These are phyloP conservation scores for Salicornia ramosissima DNA, from an alignment of 148 eudicot genomes.

Conservation along the genomic window DNA sequence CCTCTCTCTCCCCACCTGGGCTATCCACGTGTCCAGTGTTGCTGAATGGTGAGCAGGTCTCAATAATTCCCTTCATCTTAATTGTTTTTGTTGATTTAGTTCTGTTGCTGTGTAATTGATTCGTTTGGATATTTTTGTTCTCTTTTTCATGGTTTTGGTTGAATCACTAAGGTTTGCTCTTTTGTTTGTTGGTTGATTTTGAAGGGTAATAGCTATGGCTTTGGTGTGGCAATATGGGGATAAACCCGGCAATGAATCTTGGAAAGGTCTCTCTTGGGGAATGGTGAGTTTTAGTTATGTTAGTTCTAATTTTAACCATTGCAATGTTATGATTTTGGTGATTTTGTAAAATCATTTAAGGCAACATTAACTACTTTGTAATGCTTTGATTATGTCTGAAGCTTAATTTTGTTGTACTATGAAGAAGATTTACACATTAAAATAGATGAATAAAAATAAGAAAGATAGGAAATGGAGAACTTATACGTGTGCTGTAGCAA, in stretches of 20 bases:
- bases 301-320: not conserved
- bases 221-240: conserved; percentile 90
- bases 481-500: too few relatives aligned
- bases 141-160: too few relatives aligned
- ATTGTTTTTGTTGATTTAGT: too few relatives aligned
- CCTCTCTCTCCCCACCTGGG: conserved; percentile 93
- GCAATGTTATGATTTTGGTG: not conserved
- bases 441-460: too few relatives aligned
- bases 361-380: not conserved
- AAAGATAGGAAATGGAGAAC: too few relatives aligned
- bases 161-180: too few relatives aligned
- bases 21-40: conserved; percentile 89
- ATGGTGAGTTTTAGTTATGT: conserved; percentile 54
- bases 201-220: conserved; percentile 78
- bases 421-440: too few relatives aligned
- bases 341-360: not conserved
- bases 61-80: not conserved
- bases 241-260: conserved; percentile 66
- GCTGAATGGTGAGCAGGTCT: conserved; percentile 63
- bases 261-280: conserved; percentile 96
- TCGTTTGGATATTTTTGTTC: too few relatives aligned
- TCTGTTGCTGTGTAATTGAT: too few relatives aligned
- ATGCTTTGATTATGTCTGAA: too few relatives aligned
- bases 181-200: not conserved
- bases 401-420: too few relatives aligned